phyloP scores from a whole-genome alignment of 495 filamentous ascomycete species.

The Podospora pseudopauciseta region DNA sequence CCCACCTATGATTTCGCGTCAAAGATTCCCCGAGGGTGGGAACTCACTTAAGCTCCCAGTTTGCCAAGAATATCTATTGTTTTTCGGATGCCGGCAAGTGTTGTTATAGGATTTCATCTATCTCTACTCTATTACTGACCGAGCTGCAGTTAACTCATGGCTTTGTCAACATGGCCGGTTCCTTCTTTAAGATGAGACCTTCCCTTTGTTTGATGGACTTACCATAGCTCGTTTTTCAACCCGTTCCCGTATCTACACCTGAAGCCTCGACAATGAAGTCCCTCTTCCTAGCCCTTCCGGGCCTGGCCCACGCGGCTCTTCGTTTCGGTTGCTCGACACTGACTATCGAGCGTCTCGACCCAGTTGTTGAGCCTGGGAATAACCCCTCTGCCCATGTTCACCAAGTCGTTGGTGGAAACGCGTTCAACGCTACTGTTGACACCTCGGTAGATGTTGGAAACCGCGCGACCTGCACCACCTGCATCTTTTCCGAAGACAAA shows the following conservation, averaged over 20 bases:
- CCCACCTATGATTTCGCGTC: not conserved
- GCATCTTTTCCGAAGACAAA: slow-evolving; percentile 36
- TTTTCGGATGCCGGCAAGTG: slow-evolving; percentile 5
- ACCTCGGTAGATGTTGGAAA: slow-evolving; percentile 27
- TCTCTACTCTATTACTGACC: not conserved
- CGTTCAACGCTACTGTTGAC: slow-evolving; percentile 35
- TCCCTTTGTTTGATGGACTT: not conserved
- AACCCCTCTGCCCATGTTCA: slow-evolving; percentile 27
- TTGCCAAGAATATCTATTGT: not conserved
- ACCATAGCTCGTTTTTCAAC: not conserved
- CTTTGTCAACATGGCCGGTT: not conserved
- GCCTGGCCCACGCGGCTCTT: slow-evolving; percentile 39
- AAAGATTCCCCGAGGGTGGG: not conserved
- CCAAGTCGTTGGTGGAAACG: slow-evolving; percentile 31
- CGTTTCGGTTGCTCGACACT: slow-evolving; percentile 47
- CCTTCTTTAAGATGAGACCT: not conserved
- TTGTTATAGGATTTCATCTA: not conserved
- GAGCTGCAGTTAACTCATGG: not conserved
- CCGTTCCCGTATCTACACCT: not conserved
- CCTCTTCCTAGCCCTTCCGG: slow-evolving; percentile 29
- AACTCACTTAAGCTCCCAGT: not conserved
- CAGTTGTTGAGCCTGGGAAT: slow-evolving; percentile 28
- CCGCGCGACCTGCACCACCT: slow-evolving; percentile 35
- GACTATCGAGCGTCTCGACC: slow-evolving; percentile 45
- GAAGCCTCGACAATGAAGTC: slow-evolving; percentile 38